Conservation (phyloP, 176 grass and related monocot species). For the Triticum urartu region DNA sequence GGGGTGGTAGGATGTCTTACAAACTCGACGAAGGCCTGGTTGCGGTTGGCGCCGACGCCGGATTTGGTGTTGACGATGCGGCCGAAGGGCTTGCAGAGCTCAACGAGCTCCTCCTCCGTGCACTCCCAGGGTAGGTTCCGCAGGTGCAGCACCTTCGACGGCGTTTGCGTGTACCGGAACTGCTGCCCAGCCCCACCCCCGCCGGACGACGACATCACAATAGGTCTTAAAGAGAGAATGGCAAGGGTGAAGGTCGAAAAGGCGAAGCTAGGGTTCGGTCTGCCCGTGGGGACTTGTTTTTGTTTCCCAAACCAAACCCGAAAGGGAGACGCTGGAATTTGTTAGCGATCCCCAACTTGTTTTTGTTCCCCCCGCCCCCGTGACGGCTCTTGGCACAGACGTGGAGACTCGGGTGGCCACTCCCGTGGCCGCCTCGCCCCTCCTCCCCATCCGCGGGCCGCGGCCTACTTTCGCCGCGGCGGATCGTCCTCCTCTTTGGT, state of each 20-base stretch:
- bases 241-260: background rate
- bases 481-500: too few species aligned
- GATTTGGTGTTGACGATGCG: constrained; percentile 85
- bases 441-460: too few species aligned
- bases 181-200: constrained; percentile 48
- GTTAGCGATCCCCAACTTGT: too few species aligned
- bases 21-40: constrained; percentile 97
- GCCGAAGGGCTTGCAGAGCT: constrained; percentile 94
- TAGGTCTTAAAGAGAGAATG: background rate
- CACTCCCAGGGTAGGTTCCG: constrained; percentile 96
- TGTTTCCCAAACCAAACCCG: too few species aligned
- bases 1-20: constrained; percentile 34
- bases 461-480: too few species aligned
- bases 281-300: background rate
- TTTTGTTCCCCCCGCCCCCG: too few species aligned
- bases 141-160: constrained; percentile 94
- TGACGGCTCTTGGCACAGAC: too few species aligned
- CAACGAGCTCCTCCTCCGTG: constrained; percentile 83
- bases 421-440: too few species aligned
- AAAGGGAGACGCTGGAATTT: too few species aligned
- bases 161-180: constrained; percentile 90
- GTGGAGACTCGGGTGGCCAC: too few species aligned
- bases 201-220: constrained; percentile 71
- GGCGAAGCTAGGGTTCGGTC: constrained; percentile 31
- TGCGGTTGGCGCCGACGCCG: constrained; percentile 87